Conservation (phyloP, 1,284 basidiomycete genomes). For the Fistulina hepatica region DNA sequence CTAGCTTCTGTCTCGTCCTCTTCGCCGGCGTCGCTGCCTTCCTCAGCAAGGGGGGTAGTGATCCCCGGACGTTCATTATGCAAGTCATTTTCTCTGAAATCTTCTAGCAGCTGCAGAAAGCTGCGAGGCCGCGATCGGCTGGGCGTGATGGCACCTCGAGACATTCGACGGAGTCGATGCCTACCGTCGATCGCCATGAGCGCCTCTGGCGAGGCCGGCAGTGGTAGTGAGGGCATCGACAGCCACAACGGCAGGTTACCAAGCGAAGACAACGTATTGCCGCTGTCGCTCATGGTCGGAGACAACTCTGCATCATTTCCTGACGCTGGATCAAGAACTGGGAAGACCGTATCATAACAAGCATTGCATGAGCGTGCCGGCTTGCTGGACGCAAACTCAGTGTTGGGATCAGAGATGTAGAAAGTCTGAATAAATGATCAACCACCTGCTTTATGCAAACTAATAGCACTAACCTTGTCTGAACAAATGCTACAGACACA, state of each 20-base stretch:
- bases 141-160: constrained; percentile 8
- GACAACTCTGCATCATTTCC: constrained; percentile 11
- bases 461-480: constrained; percentile 45
- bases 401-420: constrained; percentile 51
- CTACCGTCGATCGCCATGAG: constrained; percentile 30
- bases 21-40: constrained; percentile 17
- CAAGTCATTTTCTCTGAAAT: constrained; percentile 33
- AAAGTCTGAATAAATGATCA: constrained; percentile 46
- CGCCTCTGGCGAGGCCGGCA: constrained; percentile 22
- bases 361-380: constrained; percentile 74
- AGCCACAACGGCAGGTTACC: constrained; percentile 45
- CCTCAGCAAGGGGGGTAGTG: constrained; percentile 19
- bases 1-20: constrained; percentile 10
- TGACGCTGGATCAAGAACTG: constrained; percentile 36
- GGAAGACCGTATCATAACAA: constrained; percentile 81
- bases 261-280: constrained; percentile 32
- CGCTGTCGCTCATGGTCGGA: constrained; percentile 7
- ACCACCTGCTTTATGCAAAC: too few relatives aligned
- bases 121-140: constrained; percentile 42
- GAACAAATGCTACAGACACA: constrained; percentile 82
- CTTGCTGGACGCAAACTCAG: constrained; percentile 38
- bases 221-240: constrained; percentile 34
- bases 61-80: constrained; percentile 16
- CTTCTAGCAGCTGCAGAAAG: constrained; percentile 53
- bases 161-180: constrained; percentile 3